These are phyloP conservation scores for Trichoderma asperelloides DNA, from an alignment of 495 filamentous ascomycete genomes.

Conservation along the genomic window DNA sequence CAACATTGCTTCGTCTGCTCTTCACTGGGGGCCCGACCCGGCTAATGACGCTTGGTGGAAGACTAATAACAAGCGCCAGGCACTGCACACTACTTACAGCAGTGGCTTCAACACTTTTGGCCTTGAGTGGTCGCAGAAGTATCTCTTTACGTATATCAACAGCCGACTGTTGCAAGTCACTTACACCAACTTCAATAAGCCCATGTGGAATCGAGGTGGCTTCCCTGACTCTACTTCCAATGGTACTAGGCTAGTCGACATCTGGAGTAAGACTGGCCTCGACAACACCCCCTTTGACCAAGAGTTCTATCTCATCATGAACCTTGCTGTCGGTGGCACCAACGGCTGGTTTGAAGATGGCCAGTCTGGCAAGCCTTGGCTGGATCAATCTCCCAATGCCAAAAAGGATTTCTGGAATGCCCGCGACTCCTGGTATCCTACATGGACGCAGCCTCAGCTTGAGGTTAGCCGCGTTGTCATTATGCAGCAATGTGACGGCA, in stretches of 20 bases:
- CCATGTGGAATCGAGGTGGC: slow-evolving; percentile 63
- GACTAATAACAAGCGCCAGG: slow-evolving; percentile 63
- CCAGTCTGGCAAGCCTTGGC: slow-evolving; percentile 66
- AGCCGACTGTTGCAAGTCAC: slow-evolving; percentile 68
- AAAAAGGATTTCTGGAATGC: slow-evolving; percentile 67
- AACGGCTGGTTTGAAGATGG: slow-evolving; percentile 81
- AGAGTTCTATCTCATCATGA: slow-evolving; percentile 72
- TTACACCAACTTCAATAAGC: slow-evolving; percentile 65
- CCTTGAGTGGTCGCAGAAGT: slow-evolving; percentile 80
- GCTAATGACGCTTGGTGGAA: slow-evolving; percentile 63
- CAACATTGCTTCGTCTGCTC: slow-evolving; percentile 69
- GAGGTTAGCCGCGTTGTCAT: slow-evolving; percentile 67
- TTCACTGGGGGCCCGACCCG: slow-evolving; percentile 69
- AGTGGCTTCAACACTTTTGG: slow-evolving; percentile 62
- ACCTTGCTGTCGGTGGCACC: slow-evolving; percentile 72
- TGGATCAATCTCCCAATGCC: slow-evolving; percentile 55
- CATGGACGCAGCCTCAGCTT: slow-evolving; percentile 65
- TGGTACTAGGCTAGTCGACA: slow-evolving; percentile 56
- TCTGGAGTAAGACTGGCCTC: slow-evolving; percentile 57
- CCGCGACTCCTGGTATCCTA: slow-evolving; percentile 58
- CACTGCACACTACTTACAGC: slow-evolving; percentile 71
- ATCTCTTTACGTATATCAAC: slow-evolving; percentile 81
- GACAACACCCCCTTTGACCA: slow-evolving; percentile 70
- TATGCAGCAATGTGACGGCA: slow-evolving; percentile 63
- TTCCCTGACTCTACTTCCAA: slow-evolving; percentile 63